phyloP scores from a whole-genome alignment of 768 basidiomycete genomes.

The Goffeauzyma gilvescens region DNA sequence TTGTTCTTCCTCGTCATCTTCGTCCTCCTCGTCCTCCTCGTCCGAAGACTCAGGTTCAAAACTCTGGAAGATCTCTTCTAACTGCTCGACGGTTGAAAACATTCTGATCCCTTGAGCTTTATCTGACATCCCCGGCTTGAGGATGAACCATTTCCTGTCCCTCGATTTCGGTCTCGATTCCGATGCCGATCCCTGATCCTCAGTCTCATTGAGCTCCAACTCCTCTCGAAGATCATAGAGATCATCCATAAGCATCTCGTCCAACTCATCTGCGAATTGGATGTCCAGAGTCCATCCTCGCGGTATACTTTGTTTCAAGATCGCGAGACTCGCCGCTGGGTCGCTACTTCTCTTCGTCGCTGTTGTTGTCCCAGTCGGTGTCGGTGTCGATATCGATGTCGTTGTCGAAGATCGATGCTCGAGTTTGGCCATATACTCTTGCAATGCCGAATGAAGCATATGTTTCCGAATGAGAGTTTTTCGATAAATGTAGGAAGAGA shows the following conservation, averaged over 20 bases:
- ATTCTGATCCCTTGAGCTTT: constrained; percentile 84
- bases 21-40: constrained; percentile 22
- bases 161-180: too few species aligned
- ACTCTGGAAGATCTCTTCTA: constrained; percentile 56
- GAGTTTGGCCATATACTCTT: constrained; percentile 49
- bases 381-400: too few species aligned
- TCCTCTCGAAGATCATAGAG: constrained; percentile 62
- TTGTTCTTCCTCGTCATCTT: constrained; percentile 38
- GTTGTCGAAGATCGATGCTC: too few species aligned
- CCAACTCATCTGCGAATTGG: constrained; percentile 78
- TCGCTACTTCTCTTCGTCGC: too few species aligned
- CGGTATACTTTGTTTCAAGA: constrained; percentile 43
- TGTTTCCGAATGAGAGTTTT: constrained; percentile 91
- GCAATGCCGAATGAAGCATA: constrained; percentile 58
- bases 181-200: not conserved
- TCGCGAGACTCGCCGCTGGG: too few species aligned
- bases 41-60: constrained; percentile 43
- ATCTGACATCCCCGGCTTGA: constrained; percentile 96
- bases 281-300: constrained; percentile 68
- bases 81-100: constrained; percentile 55
- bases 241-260: constrained; percentile 82
- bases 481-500: constrained; percentile 71
- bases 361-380: too few species aligned
- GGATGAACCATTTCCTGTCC: constrained; percentile 73
- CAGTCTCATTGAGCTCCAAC: constrained; percentile 36